Evolutionary conservation across 176 grass and related monocot genomes (phyloP).

Genomic region (Ananas comosus): DNA sequence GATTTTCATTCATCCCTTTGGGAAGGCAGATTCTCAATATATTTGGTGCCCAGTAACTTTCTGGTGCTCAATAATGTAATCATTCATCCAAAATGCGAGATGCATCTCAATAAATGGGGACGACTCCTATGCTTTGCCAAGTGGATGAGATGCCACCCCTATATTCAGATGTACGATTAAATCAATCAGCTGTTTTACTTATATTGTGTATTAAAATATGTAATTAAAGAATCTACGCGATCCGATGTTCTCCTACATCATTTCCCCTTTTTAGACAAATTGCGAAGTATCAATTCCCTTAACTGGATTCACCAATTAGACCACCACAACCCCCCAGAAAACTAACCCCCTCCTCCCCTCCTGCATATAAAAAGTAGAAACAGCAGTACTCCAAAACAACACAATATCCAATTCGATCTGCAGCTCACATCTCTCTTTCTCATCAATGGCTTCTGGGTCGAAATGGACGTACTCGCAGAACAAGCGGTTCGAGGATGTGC

Average conservation of each 20-base stretch:
- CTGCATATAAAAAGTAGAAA: neutral
- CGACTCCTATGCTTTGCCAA: too few relatives aligned
- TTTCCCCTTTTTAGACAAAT: neutral
- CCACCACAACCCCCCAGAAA: neutral
- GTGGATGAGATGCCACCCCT: too few relatives aligned
- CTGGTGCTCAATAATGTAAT: too few relatives aligned
- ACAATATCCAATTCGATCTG: neutral
- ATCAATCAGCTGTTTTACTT: too few relatives aligned
- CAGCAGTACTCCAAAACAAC: neutral
- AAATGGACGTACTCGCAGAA: slow-evolving; percentile 65
- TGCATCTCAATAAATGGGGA: too few relatives aligned
- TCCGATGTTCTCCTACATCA: neutral
- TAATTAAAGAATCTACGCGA: too few relatives aligned
- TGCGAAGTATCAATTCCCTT: neutral
- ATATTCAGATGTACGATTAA: too few relatives aligned
- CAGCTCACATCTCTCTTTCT: neutral
- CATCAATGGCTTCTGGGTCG: slow-evolving; percentile 19
- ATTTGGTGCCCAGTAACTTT: too few relatives aligned
- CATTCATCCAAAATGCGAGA: too few relatives aligned
- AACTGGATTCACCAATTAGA: neutral
- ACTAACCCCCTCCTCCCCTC: neutral
- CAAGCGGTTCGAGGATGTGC: slow-evolving; percentile 71
- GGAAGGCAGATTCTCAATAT: too few relatives aligned
- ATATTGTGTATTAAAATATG: too few relatives aligned
- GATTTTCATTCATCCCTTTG: too few relatives aligned